Conservation (phyloP, 2,329 filamentous ascomycete genomes). For the Cylindrodendrum hubeiense region DNA sequence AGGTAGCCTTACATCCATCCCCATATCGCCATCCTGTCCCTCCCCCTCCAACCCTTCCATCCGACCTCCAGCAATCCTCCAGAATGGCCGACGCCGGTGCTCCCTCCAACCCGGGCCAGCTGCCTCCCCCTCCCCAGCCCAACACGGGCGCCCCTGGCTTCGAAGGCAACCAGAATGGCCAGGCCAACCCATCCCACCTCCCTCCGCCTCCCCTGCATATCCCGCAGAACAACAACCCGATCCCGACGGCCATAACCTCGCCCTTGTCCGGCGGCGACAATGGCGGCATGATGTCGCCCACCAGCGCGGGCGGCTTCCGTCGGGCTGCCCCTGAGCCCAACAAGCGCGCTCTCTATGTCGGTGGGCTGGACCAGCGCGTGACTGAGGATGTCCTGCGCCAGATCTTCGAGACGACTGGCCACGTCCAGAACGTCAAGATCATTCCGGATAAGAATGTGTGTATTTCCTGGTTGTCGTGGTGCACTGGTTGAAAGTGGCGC, state of each 20-base stretch:
- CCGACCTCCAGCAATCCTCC: slow-evolving; percentile 33
- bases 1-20: slow-evolving; percentile 42
- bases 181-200: slow-evolving; percentile 81
- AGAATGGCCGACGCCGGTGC: slow-evolving; percentile 84
- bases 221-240: slow-evolving; percentile 95
- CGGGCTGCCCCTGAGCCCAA: slow-evolving; percentile 97
- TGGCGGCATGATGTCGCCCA: slow-evolving; percentile 84
- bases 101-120: slow-evolving; percentile 71
- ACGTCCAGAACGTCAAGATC: slow-evolving; percentile 99
- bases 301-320: slow-evolving; percentile 83
- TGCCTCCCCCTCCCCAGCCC: slow-evolving; percentile 77
- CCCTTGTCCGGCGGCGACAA: slow-evolving; percentile 78
- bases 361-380: slow-evolving; percentile 92
- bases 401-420: slow-evolving; percentile 98
- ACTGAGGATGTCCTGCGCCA: slow-evolving; percentile 97
- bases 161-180: slow-evolving; percentile 78
- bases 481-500: background rate
- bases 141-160: slow-evolving; percentile 81
- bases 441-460: slow-evolving; percentile 99
- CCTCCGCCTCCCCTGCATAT: slow-evolving; percentile 93
- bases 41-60: slow-evolving; percentile 32
- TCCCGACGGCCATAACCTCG: slow-evolving; percentile 91
- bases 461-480: slow-evolving; percentile 39
- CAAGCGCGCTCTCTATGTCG: slow-evolving; percentile 96
- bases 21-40: slow-evolving; percentile 34